A percentile compares a stretch with the other conserved stretches of the same genome.
phyloP scores from a whole-genome alignment of 768 basidiomycete species.

The Suillus paluster region DNA sequence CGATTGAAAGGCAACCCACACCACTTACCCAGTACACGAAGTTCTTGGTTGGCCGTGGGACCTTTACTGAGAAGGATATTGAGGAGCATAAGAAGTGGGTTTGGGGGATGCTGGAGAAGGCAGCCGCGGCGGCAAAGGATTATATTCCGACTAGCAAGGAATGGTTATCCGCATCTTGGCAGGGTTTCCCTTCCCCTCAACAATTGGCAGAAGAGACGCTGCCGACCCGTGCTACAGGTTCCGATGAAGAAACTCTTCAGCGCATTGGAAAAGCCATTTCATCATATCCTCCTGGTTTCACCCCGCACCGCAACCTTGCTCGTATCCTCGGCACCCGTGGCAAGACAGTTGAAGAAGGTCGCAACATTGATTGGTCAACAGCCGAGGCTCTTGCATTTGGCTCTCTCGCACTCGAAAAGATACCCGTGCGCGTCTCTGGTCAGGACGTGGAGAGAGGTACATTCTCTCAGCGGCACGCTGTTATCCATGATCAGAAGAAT shows the following conservation, averaged over 20 bases:
- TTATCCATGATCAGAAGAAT: slow-evolving; percentile 94
- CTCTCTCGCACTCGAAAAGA: slow-evolving; percentile 88
- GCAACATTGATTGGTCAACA: slow-evolving; percentile 96
- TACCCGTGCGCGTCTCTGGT: slow-evolving; percentile 93
- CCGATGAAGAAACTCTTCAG: slow-evolving; percentile 74
- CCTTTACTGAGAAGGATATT: slow-evolving; percentile 95
- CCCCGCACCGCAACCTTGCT: slow-evolving; percentile 89
- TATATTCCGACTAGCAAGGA: slow-evolving; percentile 95
- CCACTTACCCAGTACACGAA: slow-evolving; percentile 92
- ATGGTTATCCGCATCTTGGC: slow-evolving; percentile 98
- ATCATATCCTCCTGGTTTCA: slow-evolving; percentile 83
- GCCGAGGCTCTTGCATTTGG: slow-evolving; percentile 98
- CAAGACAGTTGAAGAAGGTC: slow-evolving; percentile 89
- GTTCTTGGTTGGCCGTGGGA: slow-evolving; percentile 85
- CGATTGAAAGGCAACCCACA: slow-evolving; percentile 92
- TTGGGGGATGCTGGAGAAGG: slow-evolving; percentile 98
- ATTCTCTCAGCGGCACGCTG: slow-evolving; percentile 97
- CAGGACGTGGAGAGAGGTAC: slow-evolving; percentile 99
- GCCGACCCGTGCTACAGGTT: slow-evolving; percentile 88
- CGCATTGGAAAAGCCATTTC: slow-evolving; percentile 89
- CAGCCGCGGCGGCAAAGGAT: slow-evolving; percentile 91
- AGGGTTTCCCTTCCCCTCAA: slow-evolving; percentile 96
- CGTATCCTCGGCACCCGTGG: slow-evolving; percentile 89
- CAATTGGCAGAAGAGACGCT: slow-evolving; percentile 91
- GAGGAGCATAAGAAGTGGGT: slow-evolving; percentile 99